Evolutionary conservation across 805 yeast species (phyloP).

Genomic region (Danielia oregonensis): DNA sequence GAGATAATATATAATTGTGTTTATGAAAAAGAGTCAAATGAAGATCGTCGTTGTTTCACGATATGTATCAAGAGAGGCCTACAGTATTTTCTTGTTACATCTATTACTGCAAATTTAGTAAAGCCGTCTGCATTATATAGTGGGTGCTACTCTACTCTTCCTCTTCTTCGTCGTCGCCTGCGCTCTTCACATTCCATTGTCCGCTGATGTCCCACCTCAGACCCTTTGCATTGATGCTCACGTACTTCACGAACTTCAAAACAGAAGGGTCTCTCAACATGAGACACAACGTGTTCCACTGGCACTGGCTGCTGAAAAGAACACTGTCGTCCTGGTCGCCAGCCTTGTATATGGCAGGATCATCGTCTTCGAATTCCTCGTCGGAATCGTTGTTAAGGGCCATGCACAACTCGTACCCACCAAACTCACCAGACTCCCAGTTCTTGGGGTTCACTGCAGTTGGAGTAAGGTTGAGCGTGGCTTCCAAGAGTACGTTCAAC

Average conservation of each 20-base stretch:
- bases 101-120: too few species aligned
- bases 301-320: constrained; percentile 72
- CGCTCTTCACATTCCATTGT: constrained; percentile 69
- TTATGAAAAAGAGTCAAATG: too few species aligned
- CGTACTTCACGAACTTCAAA: constrained; percentile 89
- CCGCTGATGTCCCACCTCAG: constrained; percentile 87
- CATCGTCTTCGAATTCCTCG: constrained; percentile 48
- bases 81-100: too few species aligned
- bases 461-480: constrained; percentile 80
- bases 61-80: too few species aligned
- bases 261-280: constrained; percentile 82
- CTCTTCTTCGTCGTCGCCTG: constrained; percentile 42
- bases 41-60: too few species aligned
- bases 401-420: constrained; percentile 95
- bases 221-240: constrained; percentile 82
- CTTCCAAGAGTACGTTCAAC: constrained; percentile 58
- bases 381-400: constrained; percentile 47
- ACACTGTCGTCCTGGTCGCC: constrained; percentile 67
- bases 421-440: constrained; percentile 87
- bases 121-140: too few species aligned
- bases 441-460: constrained; percentile 48
- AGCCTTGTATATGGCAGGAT: constrained; percentile 76
- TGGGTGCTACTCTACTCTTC: too few species aligned
- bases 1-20: too few species aligned
- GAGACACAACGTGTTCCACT: constrained; percentile 75